Base-by-base conservation (phyloP, 441 rosid species). In the Adansonia grandidieri region DNA sequence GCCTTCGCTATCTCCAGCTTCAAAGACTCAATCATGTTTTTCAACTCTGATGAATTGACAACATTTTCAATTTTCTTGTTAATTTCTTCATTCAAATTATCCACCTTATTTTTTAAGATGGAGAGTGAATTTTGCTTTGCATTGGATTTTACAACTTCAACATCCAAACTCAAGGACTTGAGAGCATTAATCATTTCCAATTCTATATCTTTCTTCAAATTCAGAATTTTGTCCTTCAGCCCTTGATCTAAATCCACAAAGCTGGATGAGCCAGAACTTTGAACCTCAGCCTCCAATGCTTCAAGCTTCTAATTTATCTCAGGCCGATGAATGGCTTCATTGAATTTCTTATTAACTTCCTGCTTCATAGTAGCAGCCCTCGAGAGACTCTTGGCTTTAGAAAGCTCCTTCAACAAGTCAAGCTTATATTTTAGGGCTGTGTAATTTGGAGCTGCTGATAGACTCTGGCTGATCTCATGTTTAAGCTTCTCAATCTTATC, bases 401-500 rank as follows among this genome's bases (percentile, higher is more conserved):
- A 79, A 58, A 93, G 77, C 85, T 91, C 95, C 82, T 84, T 85
- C 85, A 95, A 86, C 96, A 86, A 88, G 82, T 86, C 87, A 65
- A 90, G 80, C 88, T 93, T 95, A 62, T 87, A 80, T 80, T 86
- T 88, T 74, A 95, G 86, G 84, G 75, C 89, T 44, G 80, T 78
- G 76, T 86, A 89, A 74, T 93, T 91, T 64, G 96, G 91, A 3
- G 96, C 93, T 1, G 83, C 81, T 44, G 85, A 63, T 66, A 93
- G 75, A 75, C 89, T 80, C 74, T 78, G 69, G 62, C 80, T 81
- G 80, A 95, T 83, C 86, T 91, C 96, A 68, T 87, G 82, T 74
- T 84, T 88, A 14, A 93, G 91, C 86, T 91, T 88, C 80, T 86
- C 88, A 42, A 92, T 86, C 85, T 90, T 89, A 73, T 89, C 91